Base-by-base conservation (phyloP, 2,329 filamentous ascomycete genomes). In the Xylaria digitata region DNA sequence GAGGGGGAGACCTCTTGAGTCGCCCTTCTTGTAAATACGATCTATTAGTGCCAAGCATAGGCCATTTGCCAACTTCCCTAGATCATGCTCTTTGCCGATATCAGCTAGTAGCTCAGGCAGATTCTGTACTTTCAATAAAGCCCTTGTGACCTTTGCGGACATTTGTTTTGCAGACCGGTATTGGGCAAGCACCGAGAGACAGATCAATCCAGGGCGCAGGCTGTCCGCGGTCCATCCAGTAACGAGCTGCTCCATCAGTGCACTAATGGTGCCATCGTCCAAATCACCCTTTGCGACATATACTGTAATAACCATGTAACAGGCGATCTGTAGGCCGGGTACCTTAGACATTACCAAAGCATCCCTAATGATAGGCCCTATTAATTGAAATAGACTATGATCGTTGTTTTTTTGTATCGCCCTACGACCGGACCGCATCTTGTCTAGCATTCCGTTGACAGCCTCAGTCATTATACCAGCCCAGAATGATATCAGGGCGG, bases 261-360 rank as follows among this genome's bases (percentile, higher is more conserved):
- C 90, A 61, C 92, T 89, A n/a, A 98, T 83, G 1, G 94, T 87
- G 63, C 87, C 87, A 73, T 98, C 94, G 53, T 92, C 88, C 15
- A 98, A 84, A 54, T 87, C 86, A 0, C 91, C 90, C 79, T 97
- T 97, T 55, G 92, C 90, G 6, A 93, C 94, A 68, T 98, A 86
- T 55, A 98, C 89, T 6, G 93, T 89, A 63, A 94, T 86, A 21
- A 97, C 89, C 91, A 97, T 97, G 78, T 97, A 98, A 64, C 92
- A 94, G 17, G 92, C 94, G 67, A 96, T 87, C 71, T 94, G 92
- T 48, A 97, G 83, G 68, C 95, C 92, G 0, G 93, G 87, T 0
- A 90, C 89, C 67, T 91, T 89, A 73, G 89, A 89, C 82, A 95
- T 86, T 8, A 90, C 85, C 67, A 98, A 85, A 1, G 91, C 92